A percentile compares a stretch with the other conserved stretches of the same genome.
Conservation (phyloP, 176 grass and related monocot genomes). For the Cocos nucifera region DNA sequence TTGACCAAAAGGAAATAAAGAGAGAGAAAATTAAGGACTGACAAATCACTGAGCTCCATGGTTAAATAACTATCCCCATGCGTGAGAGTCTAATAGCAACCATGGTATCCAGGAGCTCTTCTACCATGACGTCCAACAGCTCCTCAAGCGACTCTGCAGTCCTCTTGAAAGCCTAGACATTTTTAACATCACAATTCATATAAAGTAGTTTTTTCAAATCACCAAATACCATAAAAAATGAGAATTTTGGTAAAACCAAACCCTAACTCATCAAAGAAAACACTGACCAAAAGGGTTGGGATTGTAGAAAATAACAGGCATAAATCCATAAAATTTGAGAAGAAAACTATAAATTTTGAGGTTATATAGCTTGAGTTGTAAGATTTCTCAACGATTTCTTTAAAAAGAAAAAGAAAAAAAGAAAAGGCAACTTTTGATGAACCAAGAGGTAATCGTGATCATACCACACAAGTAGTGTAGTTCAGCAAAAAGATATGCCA, state of each 20-base stretch:
- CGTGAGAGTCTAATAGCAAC: conserved; percentile 50
- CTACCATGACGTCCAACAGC: conserved; percentile 33
- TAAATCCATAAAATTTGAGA: background rate
- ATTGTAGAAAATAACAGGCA: conserved; percentile 42
- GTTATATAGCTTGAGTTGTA: background rate
- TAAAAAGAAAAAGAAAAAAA: background rate
- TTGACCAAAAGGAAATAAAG: too few relatives aligned
- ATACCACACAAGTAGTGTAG: conserved; percentile 47
- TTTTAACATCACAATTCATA: background rate
- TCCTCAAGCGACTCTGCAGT: conserved; percentile 54
- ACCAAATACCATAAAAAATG: conserved; percentile 1
- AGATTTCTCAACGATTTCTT: background rate
- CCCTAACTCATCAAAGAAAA: background rate
- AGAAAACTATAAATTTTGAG: background rate
- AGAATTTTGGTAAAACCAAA: background rate
- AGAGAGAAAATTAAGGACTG: conserved; percentile 5
- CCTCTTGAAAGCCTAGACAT: conserved; percentile 40
- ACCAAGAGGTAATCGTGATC: background rate
- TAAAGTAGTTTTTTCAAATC: background rate
- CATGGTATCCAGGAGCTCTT: conserved; percentile 63
- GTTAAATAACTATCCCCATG: conserved; percentile 60
- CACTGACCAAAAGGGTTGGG: conserved; percentile 45
- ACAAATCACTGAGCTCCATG: conserved; percentile 51
- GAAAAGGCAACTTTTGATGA: background rate
- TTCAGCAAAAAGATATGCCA: conserved; percentile 33